Base-by-base conservation (phyloP, 2,329 filamentous ascomycete genomes). In the Sarocladiaceae sp. region DNA sequence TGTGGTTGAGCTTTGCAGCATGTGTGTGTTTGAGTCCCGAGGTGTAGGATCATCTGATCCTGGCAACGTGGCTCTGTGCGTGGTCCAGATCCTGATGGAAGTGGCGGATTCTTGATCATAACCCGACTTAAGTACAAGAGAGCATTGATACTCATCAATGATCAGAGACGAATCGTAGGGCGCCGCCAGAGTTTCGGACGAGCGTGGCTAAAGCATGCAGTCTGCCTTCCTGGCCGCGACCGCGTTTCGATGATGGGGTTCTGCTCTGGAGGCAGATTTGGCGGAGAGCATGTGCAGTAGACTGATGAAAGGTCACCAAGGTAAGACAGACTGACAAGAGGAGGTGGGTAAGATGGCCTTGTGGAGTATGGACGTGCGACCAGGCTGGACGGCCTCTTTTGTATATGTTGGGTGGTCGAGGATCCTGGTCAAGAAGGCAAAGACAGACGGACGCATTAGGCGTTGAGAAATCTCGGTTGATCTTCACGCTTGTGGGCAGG, bases 171-270 rank as follows among this genome's bases (percentile, higher is more conserved):
- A 26, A n/a, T 20, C 39, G 18, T 18, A 29, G 25, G 11, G 17
- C 17, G 13, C n/a, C 13, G 42, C 6, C 11, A 17, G 22, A 31
- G 13, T 10, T 50, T 18, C 3, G 13, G 17, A 7, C 22, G 29
- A 36, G 31, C 12, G 47, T 36, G 29, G 29, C 29, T 50, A 50
- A 26, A 7, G 47, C 47, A 50, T 36, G 20, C 22, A 50, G 47
- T 50, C 47, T 50, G 47, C 47, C 47, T 50, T 50, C 17, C 47
- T 37, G 47, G 47, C 29, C 47, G 47, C 47, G 47, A 37, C 47
- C 47, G 47, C 13, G 29, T 23, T 36, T 37, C 31, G 47, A 36
- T 26, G 26, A 4, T 33, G 28, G 23, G 47, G 18, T 36, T 50
- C 18, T 26, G 23, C 3, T 48, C 18, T 33, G 17, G 44, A 48